These are phyloP conservation scores for Penicillium atrosanguineum DNA, from an alignment of 495 filamentous ascomycete genomes.

Conservation along the genomic window DNA sequence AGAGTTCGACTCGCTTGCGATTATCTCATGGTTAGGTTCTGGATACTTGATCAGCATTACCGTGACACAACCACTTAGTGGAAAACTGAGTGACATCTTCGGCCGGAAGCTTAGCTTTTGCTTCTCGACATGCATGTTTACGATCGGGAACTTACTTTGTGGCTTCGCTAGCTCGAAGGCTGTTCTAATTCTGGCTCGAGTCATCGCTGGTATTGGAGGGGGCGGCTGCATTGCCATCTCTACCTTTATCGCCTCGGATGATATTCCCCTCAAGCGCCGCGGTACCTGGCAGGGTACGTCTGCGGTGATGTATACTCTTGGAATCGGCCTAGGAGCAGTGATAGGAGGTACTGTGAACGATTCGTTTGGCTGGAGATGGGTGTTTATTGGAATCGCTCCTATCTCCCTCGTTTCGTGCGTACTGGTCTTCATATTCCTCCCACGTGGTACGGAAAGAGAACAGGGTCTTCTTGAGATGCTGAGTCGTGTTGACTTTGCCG, in stretches of 20 bases:
- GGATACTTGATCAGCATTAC: constrained; percentile 17
- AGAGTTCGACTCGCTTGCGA: constrained; percentile 11
- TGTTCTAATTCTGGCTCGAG: constrained; percentile 8
- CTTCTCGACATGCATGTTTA: constrained; percentile 9
- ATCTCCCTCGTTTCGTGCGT: constrained; percentile 8
- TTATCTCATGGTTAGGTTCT: constrained; percentile 19
- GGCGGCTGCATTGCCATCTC: constrained; percentile 17
- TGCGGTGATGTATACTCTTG: constrained; percentile 11
- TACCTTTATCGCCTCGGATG: constrained; percentile 16
- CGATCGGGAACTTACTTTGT: constrained; percentile 14
- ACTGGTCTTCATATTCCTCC: constrained; percentile 11
- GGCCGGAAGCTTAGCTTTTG: constrained; percentile 13
- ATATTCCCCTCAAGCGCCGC: constrained; percentile 11
- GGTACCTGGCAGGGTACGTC: constrained; percentile 14
- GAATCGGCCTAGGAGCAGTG: constrained; percentile 13
- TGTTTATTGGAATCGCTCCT: constrained; percentile 15
- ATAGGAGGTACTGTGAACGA: constrained; percentile 16
- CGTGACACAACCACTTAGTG: constrained; percentile 17
- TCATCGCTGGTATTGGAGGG: constrained; percentile 15
- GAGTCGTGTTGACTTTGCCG: constrained; percentile 13
- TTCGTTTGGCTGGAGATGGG: constrained; percentile 16
- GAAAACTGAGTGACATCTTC: constrained; percentile 21
- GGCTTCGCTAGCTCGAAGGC: constrained; percentile 7
- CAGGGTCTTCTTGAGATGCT: constrained; percentile 2
- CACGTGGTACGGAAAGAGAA: neutral